Percentiles rank a stretch among this genome's conserved stretches.
phyloP scores from a whole-genome alignment of 2,329 filamentous ascomycete species.

The Pseudopyrenochaeta lycopersici region DNA sequence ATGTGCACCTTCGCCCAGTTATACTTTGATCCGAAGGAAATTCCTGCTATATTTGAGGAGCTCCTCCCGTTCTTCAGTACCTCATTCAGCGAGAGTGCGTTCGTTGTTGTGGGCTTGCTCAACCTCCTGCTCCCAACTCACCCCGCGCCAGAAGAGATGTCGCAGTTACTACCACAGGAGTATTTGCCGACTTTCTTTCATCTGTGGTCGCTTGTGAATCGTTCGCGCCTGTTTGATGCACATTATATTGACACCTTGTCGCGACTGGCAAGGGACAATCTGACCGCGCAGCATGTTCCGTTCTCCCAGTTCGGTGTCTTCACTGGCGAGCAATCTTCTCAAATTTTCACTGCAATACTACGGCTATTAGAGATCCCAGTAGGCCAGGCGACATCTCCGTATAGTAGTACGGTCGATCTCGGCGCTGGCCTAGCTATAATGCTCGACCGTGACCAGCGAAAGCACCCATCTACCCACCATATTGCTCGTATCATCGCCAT shows the following conservation, averaged over 20 bases:
- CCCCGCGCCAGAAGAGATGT: conserved; percentile 74
- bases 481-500: conserved; percentile 93
- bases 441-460: conserved; percentile 90
- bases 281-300: conserved; percentile 76
- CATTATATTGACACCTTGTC: conserved; percentile 92
- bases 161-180: conserved; percentile 83
- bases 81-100: conserved; percentile 89
- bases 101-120: conserved; percentile 87
- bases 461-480: conserved; percentile 90
- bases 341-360: conserved; percentile 91
- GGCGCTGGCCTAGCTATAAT: conserved; percentile 84
- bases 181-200: conserved; percentile 96
- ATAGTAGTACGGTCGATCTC: conserved; percentile 81
- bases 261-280: conserved; percentile 82
- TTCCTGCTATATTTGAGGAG: conserved; percentile 72
- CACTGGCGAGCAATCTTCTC: conserved; percentile 87
- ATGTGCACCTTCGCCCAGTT: conserved; percentile 88
- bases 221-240: conserved; percentile 86
- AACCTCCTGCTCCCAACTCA: conserved; percentile 89
- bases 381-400: conserved; percentile 92
- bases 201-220: conserved; percentile 90
- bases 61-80: conserved; percentile 78
- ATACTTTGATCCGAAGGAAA: conserved; percentile 90
- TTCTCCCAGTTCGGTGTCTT: conserved; percentile 92
- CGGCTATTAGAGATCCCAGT: conserved; percentile 94